Evolutionary conservation across 2,329 filamentous ascomycete genomes (phyloP).

Genomic region (Fusarium caatingaense): DNA sequence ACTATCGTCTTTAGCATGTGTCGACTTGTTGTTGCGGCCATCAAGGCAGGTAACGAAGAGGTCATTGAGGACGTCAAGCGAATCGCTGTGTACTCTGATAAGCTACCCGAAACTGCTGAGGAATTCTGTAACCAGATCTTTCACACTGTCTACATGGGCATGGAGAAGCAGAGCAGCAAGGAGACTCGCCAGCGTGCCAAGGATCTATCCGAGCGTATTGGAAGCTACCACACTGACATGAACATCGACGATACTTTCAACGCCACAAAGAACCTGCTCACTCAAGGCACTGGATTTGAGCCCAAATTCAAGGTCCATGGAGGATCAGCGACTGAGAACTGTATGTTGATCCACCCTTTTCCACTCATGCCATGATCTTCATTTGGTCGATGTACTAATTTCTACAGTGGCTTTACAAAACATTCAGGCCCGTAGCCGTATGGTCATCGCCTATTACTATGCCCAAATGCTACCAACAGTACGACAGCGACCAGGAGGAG

Average conservation of each 20-base stretch:
- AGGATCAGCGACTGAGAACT: slow-evolving; percentile 62
- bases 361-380: not conserved
- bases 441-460: slow-evolving; percentile 46
- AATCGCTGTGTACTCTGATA: slow-evolving; percentile 36
- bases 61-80: slow-evolving; percentile 54
- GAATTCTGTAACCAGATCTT: slow-evolving; percentile 62
- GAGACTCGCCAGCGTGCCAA: slow-evolving; percentile 76
- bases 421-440: slow-evolving; percentile 29
- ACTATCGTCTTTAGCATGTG: slow-evolving; percentile 62
- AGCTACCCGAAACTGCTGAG: slow-evolving; percentile 64
- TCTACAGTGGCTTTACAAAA: slow-evolving; percentile 22
- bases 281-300: slow-evolving; percentile 66
- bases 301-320: slow-evolving; percentile 66
- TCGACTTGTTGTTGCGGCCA: slow-evolving; percentile 56
- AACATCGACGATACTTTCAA: slow-evolving; percentile 77
- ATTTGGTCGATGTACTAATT: slow-evolving; percentile 48
- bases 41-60: slow-evolving; percentile 33
- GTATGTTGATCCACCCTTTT: not conserved
- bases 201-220: slow-evolving; percentile 70
- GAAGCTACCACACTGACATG: slow-evolving; percentile 77
- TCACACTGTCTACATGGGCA: slow-evolving; percentile 68
- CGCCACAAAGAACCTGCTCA: slow-evolving; percentile 64
- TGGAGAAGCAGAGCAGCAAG: slow-evolving; percentile 70
- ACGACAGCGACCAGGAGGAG: slow-evolving; percentile 41
- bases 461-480: slow-evolving; percentile 51